A percentile compares a stretch with the other conserved stretches of the same genome.
These are phyloP conservation scores for Fistulifera pelliculosa DNA, from an alignment of 108 stramenopile genomes.

Conservation along the genomic window DNA sequence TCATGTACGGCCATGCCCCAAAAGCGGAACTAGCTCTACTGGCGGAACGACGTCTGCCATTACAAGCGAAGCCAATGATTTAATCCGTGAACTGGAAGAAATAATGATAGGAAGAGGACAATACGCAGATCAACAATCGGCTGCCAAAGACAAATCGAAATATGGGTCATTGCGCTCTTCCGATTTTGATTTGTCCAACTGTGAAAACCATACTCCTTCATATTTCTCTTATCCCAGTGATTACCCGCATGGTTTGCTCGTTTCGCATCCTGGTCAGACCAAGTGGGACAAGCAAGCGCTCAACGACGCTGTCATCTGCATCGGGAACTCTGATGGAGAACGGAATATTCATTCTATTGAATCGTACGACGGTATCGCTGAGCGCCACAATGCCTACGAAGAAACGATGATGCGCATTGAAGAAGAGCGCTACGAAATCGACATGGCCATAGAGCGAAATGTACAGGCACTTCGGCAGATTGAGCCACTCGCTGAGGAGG, in stretches of 20 bases:
- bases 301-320: constrained; percentile 43
- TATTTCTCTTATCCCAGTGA: constrained; percentile 60
- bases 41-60: constrained; percentile 33
- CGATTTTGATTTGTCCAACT: constrained; percentile 45
- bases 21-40: constrained; percentile 53
- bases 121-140: constrained; percentile 50
- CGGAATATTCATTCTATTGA: constrained; percentile 32
- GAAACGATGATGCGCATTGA: constrained; percentile 71
- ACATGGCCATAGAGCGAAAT: constrained; percentile 97
- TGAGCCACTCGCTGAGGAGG: constrained; percentile 91
- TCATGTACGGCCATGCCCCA: constrained; percentile 83
- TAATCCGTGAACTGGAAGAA: constrained; percentile 62
- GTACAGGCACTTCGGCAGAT: constrained; percentile 74
- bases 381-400: constrained; percentile 67
- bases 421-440: constrained; percentile 92
- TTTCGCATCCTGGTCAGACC: constrained; percentile 41
- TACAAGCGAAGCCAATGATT: constrained; percentile 30
- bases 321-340: constrained; percentile 16
- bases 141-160: constrained; percentile 58
- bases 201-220: constrained; percentile 53
- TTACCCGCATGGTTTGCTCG: constrained; percentile 36
- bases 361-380: constrained; percentile 50
- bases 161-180: constrained; percentile 43
- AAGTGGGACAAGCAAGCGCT: constrained; percentile 39
- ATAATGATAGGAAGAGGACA: constrained; percentile 68